A percentile compares a stretch with the other conserved stretches of the same genome.
These are phyloP conservation scores for Boletus tylopilopsis DNA, from an alignment of 768 basidiomycete genomes.

Conservation along the genomic window DNA sequence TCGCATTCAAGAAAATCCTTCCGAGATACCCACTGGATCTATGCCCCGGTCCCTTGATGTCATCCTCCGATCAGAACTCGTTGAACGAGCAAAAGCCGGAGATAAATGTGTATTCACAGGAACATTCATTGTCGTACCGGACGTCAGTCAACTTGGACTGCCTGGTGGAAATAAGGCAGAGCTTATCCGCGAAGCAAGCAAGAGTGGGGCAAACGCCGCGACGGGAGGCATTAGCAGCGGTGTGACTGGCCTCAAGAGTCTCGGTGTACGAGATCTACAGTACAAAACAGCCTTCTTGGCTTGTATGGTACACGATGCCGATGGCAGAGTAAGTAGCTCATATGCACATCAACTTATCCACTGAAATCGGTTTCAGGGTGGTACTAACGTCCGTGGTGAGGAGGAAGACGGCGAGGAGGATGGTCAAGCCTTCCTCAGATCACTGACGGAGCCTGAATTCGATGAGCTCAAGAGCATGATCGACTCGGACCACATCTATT, in stretches of 20 bases:
- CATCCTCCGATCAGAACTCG: slow-evolving; percentile 90
- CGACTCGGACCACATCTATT: slow-evolving; percentile 91
- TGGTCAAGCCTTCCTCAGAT: slow-evolving; percentile 80
- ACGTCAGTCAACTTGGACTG: slow-evolving; percentile 92
- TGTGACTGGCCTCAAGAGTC: slow-evolving; percentile 88
- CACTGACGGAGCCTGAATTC: slow-evolving; percentile 90
- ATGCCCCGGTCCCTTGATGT: slow-evolving; percentile 98
- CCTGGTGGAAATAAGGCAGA: slow-evolving; percentile 92
- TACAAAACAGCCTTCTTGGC: slow-evolving; percentile 99
- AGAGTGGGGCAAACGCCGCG: slow-evolving; percentile 53
- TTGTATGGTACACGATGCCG: slow-evolving; percentile 93
- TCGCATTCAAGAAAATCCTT: slow-evolving; percentile 97
- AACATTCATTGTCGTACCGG: slow-evolving; percentile 97
- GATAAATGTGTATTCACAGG: slow-evolving; percentile 99
- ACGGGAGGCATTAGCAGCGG: slow-evolving; percentile 71
- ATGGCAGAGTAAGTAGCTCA: slow-evolving; percentile 66
- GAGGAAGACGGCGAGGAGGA: slow-evolving; percentile 75
- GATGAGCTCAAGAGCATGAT: slow-evolving; percentile 96
- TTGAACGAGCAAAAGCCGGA: slow-evolving; percentile 98
- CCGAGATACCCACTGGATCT: slow-evolving; percentile 96
- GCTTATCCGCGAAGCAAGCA: slow-evolving; percentile 81
- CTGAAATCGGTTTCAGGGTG: slow-evolving; percentile 45
- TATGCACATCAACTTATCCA: not conserved
- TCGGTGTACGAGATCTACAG: slow-evolving; percentile 93
- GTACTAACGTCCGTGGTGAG: slow-evolving; percentile 88